Conservation (phyloP, 139 green algal species). For the Chlamydomonas sphaeroides region DNA sequence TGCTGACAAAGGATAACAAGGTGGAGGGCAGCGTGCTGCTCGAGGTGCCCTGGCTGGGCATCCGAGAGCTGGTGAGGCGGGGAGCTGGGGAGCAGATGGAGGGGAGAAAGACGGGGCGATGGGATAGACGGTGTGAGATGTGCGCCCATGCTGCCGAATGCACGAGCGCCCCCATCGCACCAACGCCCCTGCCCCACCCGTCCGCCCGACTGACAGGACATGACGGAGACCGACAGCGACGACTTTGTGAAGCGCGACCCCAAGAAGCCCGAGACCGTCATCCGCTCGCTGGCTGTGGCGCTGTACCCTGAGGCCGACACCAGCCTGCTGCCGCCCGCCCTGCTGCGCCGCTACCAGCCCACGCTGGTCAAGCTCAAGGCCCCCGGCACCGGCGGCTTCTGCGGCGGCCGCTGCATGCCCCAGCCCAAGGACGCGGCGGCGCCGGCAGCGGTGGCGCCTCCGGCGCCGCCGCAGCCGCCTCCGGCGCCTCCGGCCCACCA, state of each 20-base stretch:
- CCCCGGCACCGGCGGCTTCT: too few species aligned
- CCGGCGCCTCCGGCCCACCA: neutral
- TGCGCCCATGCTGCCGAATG: too few species aligned
- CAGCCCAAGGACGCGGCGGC: neutral
- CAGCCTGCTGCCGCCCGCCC: neutral
- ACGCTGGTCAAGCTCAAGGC: neutral
- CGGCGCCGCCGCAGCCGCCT: too few species aligned
- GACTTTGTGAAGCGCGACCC: slow-evolving; percentile 32
- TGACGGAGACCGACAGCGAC: slow-evolving; percentile 20
- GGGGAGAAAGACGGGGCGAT: too few species aligned
- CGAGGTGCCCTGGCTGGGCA: slow-evolving; percentile 39
- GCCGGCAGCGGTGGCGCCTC: neutral
- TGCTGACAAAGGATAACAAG: slow-evolving; percentile 29
- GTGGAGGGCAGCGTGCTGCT: slow-evolving; percentile 37
- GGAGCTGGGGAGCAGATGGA: too few species aligned
- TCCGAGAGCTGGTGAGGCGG: slow-evolving; percentile 39
- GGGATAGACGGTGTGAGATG: too few species aligned
- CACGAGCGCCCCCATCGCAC: too few species aligned
- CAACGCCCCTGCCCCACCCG: too few species aligned
- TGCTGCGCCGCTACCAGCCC: too few species aligned
- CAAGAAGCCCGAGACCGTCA: slow-evolving; percentile 15
- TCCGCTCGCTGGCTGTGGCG: slow-evolving; percentile 14
- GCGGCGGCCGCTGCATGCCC: too few species aligned
- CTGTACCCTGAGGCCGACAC: slow-evolving; percentile 20
- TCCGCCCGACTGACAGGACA: too few species aligned